Evolutionary conservation across 805 yeast genomes (phyloP), one percentile per base, ranked within the genome.

Genomic region (Candida dajiaensis): DNA sequence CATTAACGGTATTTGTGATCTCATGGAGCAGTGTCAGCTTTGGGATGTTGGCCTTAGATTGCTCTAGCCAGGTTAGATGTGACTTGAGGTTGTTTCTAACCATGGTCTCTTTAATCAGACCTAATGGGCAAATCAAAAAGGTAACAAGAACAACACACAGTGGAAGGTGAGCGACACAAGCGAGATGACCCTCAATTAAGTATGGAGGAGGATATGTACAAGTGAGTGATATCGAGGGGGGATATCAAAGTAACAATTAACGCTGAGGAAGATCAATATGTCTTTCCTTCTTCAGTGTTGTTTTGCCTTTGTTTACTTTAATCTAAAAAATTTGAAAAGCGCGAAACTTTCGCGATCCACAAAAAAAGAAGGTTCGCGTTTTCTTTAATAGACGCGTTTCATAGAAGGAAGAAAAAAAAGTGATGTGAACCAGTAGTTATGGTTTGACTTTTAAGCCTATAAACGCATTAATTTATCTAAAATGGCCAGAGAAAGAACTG

Each of bases 11-110:
- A 36, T 43, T 38, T 21, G 51, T 44, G 37, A 53, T 47, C 21
- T 53, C 54, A 22, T 43, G 19, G 4, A 60, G 48, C 5, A 41
- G 43, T 13, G 44, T 45, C n/a, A 19, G 38, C n/a, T 49, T 26
- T 18, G 66, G 62, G 1, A 57, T 40, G 39, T 54, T 56, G 15
- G 64, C 60, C 23, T 41, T 43, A 1, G 61, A 46, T 19, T 45
- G 40, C 13, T 51, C 37, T 36, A 62, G 50, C 68, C 68, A 64
- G 5, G 48, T 44, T 42, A 59, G 21, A 38, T 63, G 64, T 6
- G 51, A 46, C 41, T 56, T 55, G 23, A 64, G 49, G 50, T 64
- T 64, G 48, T 60, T 61, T 46, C 52, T 59, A 44, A 57, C 55
- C 35, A 50, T 46, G 50, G 20, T 28, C 31, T 28, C 23, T 13